phyloP scores from a whole-genome alignment of 75 land plant genomes.

The Azolla pinnata region DNA sequence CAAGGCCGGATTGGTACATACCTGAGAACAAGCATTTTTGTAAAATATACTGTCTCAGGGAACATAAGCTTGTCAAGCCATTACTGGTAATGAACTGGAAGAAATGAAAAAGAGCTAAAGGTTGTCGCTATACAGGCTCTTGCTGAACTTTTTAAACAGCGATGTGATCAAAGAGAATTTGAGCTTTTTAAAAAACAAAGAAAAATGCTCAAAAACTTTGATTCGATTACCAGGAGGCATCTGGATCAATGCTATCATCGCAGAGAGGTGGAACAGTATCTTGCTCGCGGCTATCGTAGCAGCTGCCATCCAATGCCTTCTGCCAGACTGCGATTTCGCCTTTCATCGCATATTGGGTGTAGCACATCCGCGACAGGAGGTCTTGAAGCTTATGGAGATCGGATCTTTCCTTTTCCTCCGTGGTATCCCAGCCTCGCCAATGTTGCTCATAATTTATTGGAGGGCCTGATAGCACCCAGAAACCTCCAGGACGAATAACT shows the following conservation, averaged over 20 bases:
- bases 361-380: conserved; percentile 21
- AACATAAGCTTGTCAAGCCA: neutral
- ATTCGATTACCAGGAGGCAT: conserved; percentile 34
- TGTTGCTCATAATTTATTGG: conserved; percentile 70
- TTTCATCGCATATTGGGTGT: conserved; percentile 17
- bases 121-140: too few relatives aligned
- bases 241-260: conserved; percentile 43
- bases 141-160: too few relatives aligned
- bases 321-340: conserved; percentile 31
- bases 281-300: conserved; percentile 27
- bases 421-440: conserved; percentile 81
- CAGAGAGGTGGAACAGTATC: conserved; percentile 36
- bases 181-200: too few relatives aligned
- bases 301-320: conserved; percentile 24
- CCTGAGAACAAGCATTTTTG: conserved; percentile 13
- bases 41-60: too few relatives aligned
- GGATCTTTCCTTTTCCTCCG: conserved; percentile 48
- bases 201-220: neutral
- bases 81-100: neutral
- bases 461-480: conserved; percentile 94
- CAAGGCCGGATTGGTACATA: conserved; percentile 47
- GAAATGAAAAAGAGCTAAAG: neutral
- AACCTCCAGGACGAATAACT: conserved; percentile 83
- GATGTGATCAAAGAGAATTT: too few relatives aligned
- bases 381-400: conserved; percentile 42